Conservation (phyloP, 441 rosid genomes). For the Gossypium aridum region DNA sequence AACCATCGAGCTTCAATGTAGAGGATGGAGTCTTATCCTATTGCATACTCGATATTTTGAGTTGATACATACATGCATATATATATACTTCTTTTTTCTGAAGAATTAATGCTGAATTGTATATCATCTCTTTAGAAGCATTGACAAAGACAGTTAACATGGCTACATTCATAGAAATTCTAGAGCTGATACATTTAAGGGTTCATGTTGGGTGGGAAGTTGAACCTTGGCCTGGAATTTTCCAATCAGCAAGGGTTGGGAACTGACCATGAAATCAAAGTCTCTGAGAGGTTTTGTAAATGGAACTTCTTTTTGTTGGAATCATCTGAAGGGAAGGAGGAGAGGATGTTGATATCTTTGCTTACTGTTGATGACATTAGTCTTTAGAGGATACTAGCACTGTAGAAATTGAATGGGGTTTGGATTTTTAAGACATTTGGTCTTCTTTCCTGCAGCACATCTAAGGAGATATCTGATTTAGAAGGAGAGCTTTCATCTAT, state of each 20-base stretch:
- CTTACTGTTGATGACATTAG: background rate
- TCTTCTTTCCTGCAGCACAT: constrained; percentile 53
- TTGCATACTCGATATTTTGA: background rate
- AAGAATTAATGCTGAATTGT: background rate
- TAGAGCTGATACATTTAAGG: background rate
- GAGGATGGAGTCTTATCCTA: background rate
- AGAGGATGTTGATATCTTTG: background rate
- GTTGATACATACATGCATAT: background rate
- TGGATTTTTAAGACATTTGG: constrained; percentile 13
- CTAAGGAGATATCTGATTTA: constrained; percentile 41
- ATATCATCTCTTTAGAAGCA: background rate
- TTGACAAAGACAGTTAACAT: background rate
- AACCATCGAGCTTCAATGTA: background rate
- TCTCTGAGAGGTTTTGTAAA: background rate
- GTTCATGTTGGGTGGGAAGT: background rate
- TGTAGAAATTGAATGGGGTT: background rate
- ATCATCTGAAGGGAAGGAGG: background rate
- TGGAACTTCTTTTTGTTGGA: background rate
- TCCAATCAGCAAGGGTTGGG: background rate
- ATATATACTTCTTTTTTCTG: background rate
- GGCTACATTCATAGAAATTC: background rate
- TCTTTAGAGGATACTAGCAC: background rate
- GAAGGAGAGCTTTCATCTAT: constrained; percentile 11
- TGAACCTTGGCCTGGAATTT: background rate
- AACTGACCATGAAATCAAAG: background rate